phyloP scores from a whole-genome alignment of 2,329 filamentous ascomycete species.

The Talaromyces verruculosus region DNA sequence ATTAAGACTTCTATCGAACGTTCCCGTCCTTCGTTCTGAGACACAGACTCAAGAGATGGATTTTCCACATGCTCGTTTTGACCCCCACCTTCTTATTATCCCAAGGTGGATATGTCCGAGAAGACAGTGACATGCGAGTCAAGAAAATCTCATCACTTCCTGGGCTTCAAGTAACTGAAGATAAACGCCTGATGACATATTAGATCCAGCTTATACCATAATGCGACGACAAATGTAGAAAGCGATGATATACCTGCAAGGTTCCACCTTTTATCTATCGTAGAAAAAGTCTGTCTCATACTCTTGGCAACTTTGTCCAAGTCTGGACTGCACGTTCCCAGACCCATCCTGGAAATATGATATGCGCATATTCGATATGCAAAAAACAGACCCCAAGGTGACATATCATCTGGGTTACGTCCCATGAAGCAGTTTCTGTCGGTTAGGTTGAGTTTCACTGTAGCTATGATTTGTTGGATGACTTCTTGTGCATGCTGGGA shows the following conservation, averaged over 20 bases:
- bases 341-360: conserved; percentile 13
- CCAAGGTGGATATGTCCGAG: too few relatives aligned
- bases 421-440: conserved; percentile 25
- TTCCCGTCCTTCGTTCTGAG: too few relatives aligned
- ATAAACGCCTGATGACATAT: not conserved
- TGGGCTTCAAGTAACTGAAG: conserved; percentile 9
- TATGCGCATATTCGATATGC: conserved; percentile 26
- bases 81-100: too few relatives aligned
- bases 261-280: conserved; percentile 13
- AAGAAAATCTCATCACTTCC: conserved; percentile 6
- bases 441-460: conserved; percentile 22
- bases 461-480: conserved; percentile 8
- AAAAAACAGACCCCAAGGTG: conserved; percentile 30
- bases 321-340: too few relatives aligned
- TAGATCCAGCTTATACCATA: not conserved
- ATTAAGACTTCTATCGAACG: too few relatives aligned
- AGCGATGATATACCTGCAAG: conserved; percentile 1
- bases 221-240: not conserved
- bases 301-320: not conserved
- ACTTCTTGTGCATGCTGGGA: not conserved
- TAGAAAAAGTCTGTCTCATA: conserved; percentile 7
- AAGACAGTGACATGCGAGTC: not conserved
- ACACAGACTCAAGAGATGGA: too few relatives aligned
- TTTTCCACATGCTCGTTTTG: too few relatives aligned
- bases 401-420: conserved; percentile 25